Percentiles rank a stretch among this genome's conserved stretches.
Evolutionary conservation across 768 basidiomycete genomes (phyloP).

Genomic region (Rhizopogon vesiculosus): DNA sequence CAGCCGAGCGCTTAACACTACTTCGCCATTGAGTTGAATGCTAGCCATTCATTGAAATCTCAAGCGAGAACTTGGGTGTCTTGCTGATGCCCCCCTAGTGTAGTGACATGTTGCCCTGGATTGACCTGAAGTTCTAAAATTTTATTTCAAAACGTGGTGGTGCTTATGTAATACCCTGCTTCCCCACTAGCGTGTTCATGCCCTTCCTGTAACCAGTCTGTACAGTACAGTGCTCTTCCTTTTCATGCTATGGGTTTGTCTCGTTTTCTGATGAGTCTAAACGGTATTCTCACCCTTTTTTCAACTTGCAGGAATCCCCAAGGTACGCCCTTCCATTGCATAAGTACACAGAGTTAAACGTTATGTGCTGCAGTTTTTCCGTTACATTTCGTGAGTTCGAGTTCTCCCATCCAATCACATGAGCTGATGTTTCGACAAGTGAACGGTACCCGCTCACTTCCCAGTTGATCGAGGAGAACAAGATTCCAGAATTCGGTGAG

Average conservation of each 20-base stretch:
- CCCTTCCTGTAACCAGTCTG: neutral
- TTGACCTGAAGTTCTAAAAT: too few species aligned
- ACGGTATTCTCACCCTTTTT: slow-evolving; percentile 2
- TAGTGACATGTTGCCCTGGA: too few species aligned
- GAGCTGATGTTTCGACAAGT: slow-evolving; percentile 34
- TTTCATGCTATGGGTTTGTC: neutral
- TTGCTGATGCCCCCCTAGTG: too few species aligned
- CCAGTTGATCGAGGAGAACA: slow-evolving; percentile 96
- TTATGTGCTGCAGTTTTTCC: slow-evolving; percentile 69
- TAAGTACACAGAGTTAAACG: slow-evolving; percentile 5
- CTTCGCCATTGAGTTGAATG: too few species aligned
- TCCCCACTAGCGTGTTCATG: neutral
- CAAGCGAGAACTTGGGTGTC: too few species aligned
- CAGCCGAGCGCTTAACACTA: too few species aligned
- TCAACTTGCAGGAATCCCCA: slow-evolving; percentile 48
- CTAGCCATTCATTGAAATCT: too few species aligned
- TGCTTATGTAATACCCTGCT: neutral
- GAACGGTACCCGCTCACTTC: slow-evolving; percentile 98
- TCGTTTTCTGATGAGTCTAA: too few species aligned
- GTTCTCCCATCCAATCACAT: neutral
- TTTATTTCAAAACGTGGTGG: too few species aligned
- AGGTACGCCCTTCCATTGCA: slow-evolving; percentile 37
- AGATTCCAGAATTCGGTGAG: slow-evolving; percentile 96
- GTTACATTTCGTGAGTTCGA: slow-evolving; percentile 81
- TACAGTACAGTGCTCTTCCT: neutral